Conservation (phyloP, 352 stramenopile species). For the Phytopythium vexans region DNA sequence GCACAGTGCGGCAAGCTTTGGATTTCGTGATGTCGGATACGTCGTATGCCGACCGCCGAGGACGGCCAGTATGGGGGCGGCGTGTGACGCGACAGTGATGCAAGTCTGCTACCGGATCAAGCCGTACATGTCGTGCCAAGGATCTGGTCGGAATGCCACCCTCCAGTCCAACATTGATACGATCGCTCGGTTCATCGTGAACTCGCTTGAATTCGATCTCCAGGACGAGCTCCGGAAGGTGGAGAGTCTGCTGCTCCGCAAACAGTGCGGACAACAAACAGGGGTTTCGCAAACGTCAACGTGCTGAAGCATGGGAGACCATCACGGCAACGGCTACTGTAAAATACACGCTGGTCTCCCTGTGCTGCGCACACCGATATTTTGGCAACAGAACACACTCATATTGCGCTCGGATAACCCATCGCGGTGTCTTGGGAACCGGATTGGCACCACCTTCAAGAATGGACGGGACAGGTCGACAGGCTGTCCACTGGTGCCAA, state of each 20-base stretch:
- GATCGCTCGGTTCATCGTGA: slow-evolving; percentile 3
- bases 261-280: not conserved
- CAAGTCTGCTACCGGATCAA: slow-evolving; percentile 1
- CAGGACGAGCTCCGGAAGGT: slow-evolving; percentile 1
- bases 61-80: not conserved
- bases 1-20: slow-evolving; percentile 1
- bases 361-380: not conserved
- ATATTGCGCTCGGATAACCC: too few species aligned
- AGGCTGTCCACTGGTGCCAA: too few species aligned
- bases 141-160: not conserved
- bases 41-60: slow-evolving; percentile 2
- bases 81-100: not conserved
- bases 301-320: too few species aligned
- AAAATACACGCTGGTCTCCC: too few species aligned
- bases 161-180: slow-evolving; percentile 2
- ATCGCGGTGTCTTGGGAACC: too few species aligned
- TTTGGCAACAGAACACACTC: not conserved
- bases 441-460: slow-evolving; percentile 10
- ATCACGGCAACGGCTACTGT: too few species aligned
- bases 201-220: not conserved
- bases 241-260: slow-evolving; percentile 1
- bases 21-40: slow-evolving; percentile 3
- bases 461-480: slow-evolving; percentile 13
- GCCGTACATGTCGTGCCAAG: slow-evolving; percentile 3
- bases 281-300: too few species aligned